Conservation (phyloP, 2,329 filamentous ascomycete genomes). For the Venturia oleaginea region DNA sequence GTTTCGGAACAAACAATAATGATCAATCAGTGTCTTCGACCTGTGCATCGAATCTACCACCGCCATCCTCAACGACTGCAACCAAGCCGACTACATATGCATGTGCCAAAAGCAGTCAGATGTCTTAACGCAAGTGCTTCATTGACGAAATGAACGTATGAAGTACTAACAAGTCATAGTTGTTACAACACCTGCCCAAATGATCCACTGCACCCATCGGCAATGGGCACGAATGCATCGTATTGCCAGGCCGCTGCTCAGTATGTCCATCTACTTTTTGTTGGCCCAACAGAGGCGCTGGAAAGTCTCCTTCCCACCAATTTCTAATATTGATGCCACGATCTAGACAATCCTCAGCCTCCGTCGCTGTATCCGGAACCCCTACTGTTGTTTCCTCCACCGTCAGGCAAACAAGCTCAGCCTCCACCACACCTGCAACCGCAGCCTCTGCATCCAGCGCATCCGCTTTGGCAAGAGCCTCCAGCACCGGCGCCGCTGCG, state of each 20-base stretch:
- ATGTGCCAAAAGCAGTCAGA: constrained; percentile 46
- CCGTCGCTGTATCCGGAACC: neutral
- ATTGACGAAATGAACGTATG: neutral
- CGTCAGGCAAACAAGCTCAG: neutral
- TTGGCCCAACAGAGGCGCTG: neutral
- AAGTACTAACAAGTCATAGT: constrained; percentile 21
- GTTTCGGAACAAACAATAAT: neutral
- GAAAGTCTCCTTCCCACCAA: neutral
- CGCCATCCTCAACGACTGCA: constrained; percentile 35
- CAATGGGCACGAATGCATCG: constrained; percentile 25
- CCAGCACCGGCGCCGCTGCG: constrained; percentile 1
- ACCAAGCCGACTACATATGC: constrained; percentile 44
- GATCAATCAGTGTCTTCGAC: constrained; percentile 38
- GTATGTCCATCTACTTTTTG: constrained; percentile 18
- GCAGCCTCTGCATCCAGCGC: neutral
- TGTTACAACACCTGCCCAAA: constrained; percentile 58
- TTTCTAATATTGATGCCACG: neutral
- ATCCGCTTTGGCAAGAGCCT: neutral
- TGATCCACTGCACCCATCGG: constrained; percentile 29
- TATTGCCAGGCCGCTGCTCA: constrained; percentile 27
- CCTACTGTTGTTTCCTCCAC: neutral
- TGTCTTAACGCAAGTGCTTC: constrained; percentile 37
- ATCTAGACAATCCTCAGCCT: neutral
- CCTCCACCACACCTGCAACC: constrained; percentile 6
- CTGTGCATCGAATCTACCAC: constrained; percentile 36